These are phyloP conservation scores for Penicillium soppii DNA, from an alignment of 495 filamentous ascomycete genomes.

Conservation along the genomic window DNA sequence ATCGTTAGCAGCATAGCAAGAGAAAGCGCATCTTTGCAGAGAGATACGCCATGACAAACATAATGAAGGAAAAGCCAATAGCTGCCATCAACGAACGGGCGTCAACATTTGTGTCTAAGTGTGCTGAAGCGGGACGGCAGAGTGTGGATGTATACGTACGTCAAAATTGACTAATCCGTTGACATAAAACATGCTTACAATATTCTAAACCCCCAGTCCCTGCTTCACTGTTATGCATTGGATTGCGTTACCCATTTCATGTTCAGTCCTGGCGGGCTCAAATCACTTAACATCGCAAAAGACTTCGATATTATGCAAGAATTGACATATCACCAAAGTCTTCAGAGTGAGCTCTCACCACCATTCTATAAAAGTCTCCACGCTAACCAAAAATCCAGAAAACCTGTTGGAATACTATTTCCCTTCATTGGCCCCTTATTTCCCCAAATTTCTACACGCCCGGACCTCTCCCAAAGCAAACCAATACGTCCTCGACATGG, in stretches of 20 bases:
- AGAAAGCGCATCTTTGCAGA: conserved; percentile 61
- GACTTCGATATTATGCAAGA: conserved; percentile 65
- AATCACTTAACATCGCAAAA: conserved; percentile 48
- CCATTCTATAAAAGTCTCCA: conserved; percentile 8
- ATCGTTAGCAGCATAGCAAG: conserved; percentile 50
- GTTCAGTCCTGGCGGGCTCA: conserved; percentile 59
- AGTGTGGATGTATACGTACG: conserved; percentile 60
- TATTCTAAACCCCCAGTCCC: conserved; percentile 15
- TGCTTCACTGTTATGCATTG: conserved; percentile 61
- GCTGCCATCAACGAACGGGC: conserved; percentile 55
- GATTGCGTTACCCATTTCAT: conserved; percentile 66
- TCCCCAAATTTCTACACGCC: conserved; percentile 26
- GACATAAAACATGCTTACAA: not conserved
- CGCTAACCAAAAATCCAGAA: conserved; percentile 36
- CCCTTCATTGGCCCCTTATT: conserved; percentile 23
- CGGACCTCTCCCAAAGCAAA: conserved; percentile 32
- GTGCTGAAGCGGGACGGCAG: conserved; percentile 32
- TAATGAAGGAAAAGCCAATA: conserved; percentile 52
- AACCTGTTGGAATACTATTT: conserved; percentile 32
- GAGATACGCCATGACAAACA: conserved; percentile 65
- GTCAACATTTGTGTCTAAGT: conserved; percentile 49
- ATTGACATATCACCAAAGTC: conserved; percentile 61
- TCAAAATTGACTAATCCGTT: not conserved
- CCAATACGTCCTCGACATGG: conserved; percentile 28
- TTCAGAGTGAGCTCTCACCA: conserved; percentile 48